phyloP scores from a whole-genome alignment of 2,329 filamentous ascomycete genomes.

The Monosporascus sp. region DNA sequence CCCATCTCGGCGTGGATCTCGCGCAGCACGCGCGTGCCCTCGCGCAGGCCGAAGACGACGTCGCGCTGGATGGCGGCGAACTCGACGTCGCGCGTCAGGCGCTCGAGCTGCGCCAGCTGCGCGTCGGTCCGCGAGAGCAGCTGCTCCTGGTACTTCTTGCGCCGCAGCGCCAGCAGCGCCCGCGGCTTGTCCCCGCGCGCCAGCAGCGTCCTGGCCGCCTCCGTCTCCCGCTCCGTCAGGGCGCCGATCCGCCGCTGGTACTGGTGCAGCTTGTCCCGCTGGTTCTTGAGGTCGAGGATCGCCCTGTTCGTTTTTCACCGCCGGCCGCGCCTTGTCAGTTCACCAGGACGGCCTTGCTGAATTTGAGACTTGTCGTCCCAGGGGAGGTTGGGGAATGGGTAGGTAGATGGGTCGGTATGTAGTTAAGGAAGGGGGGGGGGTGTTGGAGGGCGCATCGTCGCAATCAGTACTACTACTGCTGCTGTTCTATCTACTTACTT shows the following conservation, averaged over 20 bases:
- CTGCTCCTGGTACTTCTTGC: conserved; percentile 96
- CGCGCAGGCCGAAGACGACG: conserved; percentile 84
- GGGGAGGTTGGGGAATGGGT: background rate
- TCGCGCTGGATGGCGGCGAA: conserved; percentile 97
- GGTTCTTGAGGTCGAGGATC: conserved; percentile 94
- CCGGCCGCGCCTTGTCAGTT: too few species aligned
- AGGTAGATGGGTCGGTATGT: too few species aligned
- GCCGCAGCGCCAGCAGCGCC: conserved; percentile 80
- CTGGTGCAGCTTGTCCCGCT: conserved; percentile 94
- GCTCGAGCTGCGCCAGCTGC: conserved; percentile 90
- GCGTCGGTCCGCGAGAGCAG: conserved; percentile 83
- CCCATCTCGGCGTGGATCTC: conserved; percentile 96
- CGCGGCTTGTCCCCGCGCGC: conserved; percentile 71
- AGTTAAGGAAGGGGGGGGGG: too few species aligned
- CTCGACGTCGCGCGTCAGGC: conserved; percentile 82
- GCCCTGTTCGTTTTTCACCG: conserved; percentile 51
- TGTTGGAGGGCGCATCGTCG: too few species aligned
- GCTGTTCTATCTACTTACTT: conserved; percentile 54
- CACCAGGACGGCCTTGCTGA: background rate
- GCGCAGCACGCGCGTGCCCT: conserved; percentile 82
- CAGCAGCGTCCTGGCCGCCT: conserved; percentile 78
- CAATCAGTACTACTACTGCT: background rate
- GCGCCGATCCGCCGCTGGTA: conserved; percentile 88
- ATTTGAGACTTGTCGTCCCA: conserved; percentile 7
- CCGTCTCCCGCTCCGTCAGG: conserved; percentile 82